These are phyloP conservation scores for Novymonas esmeraldas DNA, from an alignment of 208 protist genomes.

Conservation along the genomic window DNA sequence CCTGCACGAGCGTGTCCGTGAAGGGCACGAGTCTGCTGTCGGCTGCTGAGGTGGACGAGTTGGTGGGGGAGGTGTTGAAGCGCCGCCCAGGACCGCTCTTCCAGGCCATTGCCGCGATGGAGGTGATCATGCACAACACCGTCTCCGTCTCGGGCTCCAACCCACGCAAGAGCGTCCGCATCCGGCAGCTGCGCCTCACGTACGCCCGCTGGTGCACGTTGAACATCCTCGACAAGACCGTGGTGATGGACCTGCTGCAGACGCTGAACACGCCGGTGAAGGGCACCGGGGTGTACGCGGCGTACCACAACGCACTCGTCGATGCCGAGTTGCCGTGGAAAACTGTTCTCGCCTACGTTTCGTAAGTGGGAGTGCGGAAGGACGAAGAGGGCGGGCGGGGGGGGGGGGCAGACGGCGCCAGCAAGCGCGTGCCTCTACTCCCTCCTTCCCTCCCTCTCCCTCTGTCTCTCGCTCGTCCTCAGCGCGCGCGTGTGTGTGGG, in stretches of 20 bases:
- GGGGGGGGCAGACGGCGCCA: neutral
- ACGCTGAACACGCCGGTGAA: slow-evolving; percentile 31
- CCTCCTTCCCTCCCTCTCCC: neutral
- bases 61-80: slow-evolving; percentile 46
- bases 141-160: slow-evolving; percentile 22
- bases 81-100: slow-evolving; percentile 38
- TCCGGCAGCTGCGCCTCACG: slow-evolving; percentile 48
- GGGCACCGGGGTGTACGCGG: slow-evolving; percentile 37
- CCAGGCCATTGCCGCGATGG: slow-evolving; percentile 65
- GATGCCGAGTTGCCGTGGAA: slow-evolving; percentile 43
- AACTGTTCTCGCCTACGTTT: slow-evolving; percentile 36
- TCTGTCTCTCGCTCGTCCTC: neutral
- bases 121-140: slow-evolving; percentile 75
- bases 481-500: neutral
- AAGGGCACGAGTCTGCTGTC: slow-evolving; percentile 42
- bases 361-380: slow-evolving; percentile 6
- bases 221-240: slow-evolving; percentile 41
- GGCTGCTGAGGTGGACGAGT: slow-evolving; percentile 42
- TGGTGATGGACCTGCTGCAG: slow-evolving; percentile 46
- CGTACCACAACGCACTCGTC: slow-evolving; percentile 51
- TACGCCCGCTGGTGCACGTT: slow-evolving; percentile 63
- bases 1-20: slow-evolving; percentile 42
- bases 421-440: neutral
- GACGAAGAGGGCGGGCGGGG: neutral
- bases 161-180: slow-evolving; percentile 35